phyloP scores from a whole-genome alignment of 1,284 basidiomycete genomes.

The Coriolopsis trogii region DNA sequence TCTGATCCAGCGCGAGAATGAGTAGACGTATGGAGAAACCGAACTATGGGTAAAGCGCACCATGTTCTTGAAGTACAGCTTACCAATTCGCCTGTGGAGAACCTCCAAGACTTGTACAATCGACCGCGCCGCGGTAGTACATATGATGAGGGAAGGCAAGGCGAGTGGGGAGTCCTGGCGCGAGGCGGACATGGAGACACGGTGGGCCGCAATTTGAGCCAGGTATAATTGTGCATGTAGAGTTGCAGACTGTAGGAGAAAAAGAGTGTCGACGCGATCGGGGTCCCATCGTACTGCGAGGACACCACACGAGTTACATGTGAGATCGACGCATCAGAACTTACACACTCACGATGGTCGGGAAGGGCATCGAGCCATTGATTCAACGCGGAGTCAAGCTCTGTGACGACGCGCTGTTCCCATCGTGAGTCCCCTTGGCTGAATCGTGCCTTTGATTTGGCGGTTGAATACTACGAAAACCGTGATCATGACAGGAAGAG shows the following conservation, averaged over 20 bases:
- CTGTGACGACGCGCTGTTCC: constrained; percentile 27
- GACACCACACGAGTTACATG: neutral
- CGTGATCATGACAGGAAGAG: too few species aligned
- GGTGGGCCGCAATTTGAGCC: constrained; percentile 75
- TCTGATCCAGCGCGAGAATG: too few species aligned
- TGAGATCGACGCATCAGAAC: neutral
- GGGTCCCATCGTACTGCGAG: constrained; percentile 53
- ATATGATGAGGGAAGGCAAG: constrained; percentile 63
- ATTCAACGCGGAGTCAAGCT: constrained; percentile 27
- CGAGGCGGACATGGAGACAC: neutral
- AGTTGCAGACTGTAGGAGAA: constrained; percentile 72
- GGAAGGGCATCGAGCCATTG: constrained; percentile 26
- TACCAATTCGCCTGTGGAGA: constrained; percentile 31
- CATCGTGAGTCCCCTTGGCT: constrained; percentile 23
- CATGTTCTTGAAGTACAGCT: constrained; percentile 26
- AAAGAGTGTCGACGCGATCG: constrained; percentile 51
- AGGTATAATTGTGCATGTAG: constrained; percentile 74
- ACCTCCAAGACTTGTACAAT: constrained; percentile 55
- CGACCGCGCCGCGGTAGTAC: constrained; percentile 62
- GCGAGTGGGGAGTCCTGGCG: constrained; percentile 41
- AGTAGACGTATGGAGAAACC: too few species aligned
- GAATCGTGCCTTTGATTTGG: constrained; percentile 19
- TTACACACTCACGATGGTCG: constrained; percentile 18
- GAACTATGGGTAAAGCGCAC: constrained; percentile 14
- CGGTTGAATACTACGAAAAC: constrained; percentile 24